Conservation (phyloP, 1,284 basidiomycete genomes). For the Puccinia triticina region DNA sequence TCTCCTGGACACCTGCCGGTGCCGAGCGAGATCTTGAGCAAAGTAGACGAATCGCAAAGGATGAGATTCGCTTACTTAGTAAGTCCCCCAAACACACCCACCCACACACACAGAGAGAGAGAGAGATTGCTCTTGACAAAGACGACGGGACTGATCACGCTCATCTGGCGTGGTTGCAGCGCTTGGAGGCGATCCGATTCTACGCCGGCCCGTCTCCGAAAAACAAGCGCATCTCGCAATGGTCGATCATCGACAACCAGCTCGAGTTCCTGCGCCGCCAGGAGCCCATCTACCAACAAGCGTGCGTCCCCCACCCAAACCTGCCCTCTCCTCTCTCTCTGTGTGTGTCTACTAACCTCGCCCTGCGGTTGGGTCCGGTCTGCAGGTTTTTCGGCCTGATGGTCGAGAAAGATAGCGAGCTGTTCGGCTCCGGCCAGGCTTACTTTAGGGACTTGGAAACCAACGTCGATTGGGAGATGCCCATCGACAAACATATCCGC, state of each 20-base stretch:
- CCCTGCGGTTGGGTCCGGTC: too few relatives aligned
- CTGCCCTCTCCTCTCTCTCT: background rate
- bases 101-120: too few relatives aligned
- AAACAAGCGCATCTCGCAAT: conserved; percentile 25
- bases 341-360: background rate
- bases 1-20: conserved; percentile 18
- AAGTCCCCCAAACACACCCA: background rate
- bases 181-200: conserved; percentile 20
- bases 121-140: background rate
- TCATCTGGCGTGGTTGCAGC: too few relatives aligned
- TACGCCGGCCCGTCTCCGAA: conserved; percentile 28
- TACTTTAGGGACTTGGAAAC: conserved; percentile 16
- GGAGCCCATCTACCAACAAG: conserved; percentile 21
- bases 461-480: background rate
- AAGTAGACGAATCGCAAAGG: conserved; percentile 20
- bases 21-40: conserved; percentile 29
- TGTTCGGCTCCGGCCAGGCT: conserved; percentile 17
- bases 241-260: conserved; percentile 26
- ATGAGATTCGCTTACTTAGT: conserved; percentile 26
- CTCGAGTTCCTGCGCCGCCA: conserved; percentile 8
- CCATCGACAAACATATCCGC: background rate
- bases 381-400: conserved; percentile 23
- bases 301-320: background rate
- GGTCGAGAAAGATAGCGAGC: background rate
- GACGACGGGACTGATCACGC: background rate